Evolutionary conservation across 2,329 filamentous ascomycete species (phyloP), one percentile per base, ranked within the genome.

Genomic region (Cordyceps fumosorosea): DNA sequence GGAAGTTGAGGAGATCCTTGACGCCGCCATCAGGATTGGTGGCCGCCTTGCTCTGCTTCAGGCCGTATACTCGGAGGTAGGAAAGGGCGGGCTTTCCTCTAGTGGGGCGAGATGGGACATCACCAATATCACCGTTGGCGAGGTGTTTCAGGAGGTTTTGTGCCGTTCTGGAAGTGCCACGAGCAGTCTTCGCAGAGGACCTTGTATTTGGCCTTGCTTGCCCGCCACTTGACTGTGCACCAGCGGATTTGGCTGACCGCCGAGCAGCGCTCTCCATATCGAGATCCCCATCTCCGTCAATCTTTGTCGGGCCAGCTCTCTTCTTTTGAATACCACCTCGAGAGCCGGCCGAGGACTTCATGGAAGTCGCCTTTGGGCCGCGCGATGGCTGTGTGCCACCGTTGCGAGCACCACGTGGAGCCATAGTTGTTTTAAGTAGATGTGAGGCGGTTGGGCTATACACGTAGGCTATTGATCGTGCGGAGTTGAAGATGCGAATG

Each of bases 21-120:
- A 89, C 71, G 22, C 89, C 89, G 55, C 88, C 87, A 61, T 89
- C 89, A 34, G 81, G 71, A 66, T 91, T 89, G 32, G 72, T 79
- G 12, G 83, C 80, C 8, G 87, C 88, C 73, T 88, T 91, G 77
- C 88, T 91, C 51, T 83, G 75, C 69, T 83, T 85, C 69, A 90
- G 80, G 29, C 89, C 89, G 65, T 78, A 77, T 24, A 93, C 77
- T 63, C 77, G 78, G 45, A 86, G 67, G 63, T 71, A 74, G 5
- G 66, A 67, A 44, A 77, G 60, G 29, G 66, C 65, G 65, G 14
- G 64, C 53, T 60, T 66, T 70, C n/a, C 69, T 68, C 40, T 65
- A 10, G 67, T 67, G 59, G 74, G 71, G 50, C 74, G 74, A 7
- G 75, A 72, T 8, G 72, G 69, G 14, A 76, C 64, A 37, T 67